Evolutionary conservation across 1,139 yeast species (phyloP).

Genomic region (Lodderomyces theae): DNA sequence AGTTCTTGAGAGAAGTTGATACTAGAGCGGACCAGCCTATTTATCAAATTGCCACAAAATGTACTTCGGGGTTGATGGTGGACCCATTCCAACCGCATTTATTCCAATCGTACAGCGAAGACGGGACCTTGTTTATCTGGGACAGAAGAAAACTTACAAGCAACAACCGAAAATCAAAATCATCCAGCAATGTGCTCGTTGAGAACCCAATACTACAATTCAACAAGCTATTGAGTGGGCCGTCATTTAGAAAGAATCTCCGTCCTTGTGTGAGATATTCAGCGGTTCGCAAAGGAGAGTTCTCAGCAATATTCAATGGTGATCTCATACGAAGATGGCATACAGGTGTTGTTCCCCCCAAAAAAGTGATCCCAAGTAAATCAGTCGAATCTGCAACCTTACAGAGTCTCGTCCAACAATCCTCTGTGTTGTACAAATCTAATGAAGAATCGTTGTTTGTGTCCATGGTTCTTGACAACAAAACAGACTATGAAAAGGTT

Average conservation of each 20-base stretch:
- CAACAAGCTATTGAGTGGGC: constrained; percentile 64
- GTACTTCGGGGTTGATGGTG: constrained; percentile 64
- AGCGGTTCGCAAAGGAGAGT: constrained; percentile 64
- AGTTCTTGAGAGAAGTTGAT: constrained; percentile 76
- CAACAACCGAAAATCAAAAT: constrained; percentile 15
- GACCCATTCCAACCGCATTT: constrained; percentile 64
- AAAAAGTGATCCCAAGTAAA: constrained; percentile 7
- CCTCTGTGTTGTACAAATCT: constrained; percentile 35
- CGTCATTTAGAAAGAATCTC: constrained; percentile 57
- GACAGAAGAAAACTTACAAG: constrained; percentile 66
- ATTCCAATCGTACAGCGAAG: constrained; percentile 77
- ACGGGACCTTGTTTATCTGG: constrained; percentile 84
- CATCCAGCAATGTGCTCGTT: constrained; percentile 24
- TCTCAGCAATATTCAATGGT: constrained; percentile 78
- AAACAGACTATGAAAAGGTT: constrained; percentile 76
- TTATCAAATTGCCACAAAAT: constrained; percentile 73
- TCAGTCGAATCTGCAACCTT: constrained; percentile 12
- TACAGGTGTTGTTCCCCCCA: constrained; percentile 55
- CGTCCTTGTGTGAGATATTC: constrained; percentile 72
- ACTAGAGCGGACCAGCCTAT: constrained; percentile 65
- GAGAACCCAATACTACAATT: constrained; percentile 67
- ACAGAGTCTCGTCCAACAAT: constrained; percentile 33
- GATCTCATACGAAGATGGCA: constrained; percentile 81
- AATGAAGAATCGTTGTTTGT: constrained; percentile 64
- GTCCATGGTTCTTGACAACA: constrained; percentile 69